These are phyloP conservation scores for Paraconiothyrium sp. DNA, from an alignment of 2,329 filamentous ascomycete species.

Conservation along the genomic window DNA sequence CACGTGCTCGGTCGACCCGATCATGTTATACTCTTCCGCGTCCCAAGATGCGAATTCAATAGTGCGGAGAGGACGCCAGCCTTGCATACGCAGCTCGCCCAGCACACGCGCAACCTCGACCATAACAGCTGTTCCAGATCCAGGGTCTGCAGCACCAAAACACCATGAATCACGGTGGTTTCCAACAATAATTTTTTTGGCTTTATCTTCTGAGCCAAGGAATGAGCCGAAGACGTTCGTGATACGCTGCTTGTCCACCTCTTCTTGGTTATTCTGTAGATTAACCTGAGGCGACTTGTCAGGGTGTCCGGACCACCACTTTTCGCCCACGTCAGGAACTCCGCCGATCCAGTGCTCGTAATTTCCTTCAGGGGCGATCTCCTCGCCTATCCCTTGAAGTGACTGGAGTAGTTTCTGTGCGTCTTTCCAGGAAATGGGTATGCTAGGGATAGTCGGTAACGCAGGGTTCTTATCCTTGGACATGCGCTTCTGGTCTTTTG, in stretches of 20 bases:
- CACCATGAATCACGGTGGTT: constrained; percentile 95
- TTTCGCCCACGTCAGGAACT: constrained; percentile 41
- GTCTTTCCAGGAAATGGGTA: constrained; percentile 90
- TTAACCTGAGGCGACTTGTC: constrained; percentile 77
- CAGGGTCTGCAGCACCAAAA: constrained; percentile 85
- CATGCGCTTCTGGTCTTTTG: constrained; percentile 71
- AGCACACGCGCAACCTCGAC: constrained; percentile 88
- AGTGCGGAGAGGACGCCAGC: constrained; percentile 91
- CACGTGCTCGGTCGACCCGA: constrained; percentile 94
- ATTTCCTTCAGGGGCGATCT: constrained; percentile 56
- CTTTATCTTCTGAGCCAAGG: constrained; percentile 80
- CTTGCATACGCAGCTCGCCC: constrained; percentile 76
- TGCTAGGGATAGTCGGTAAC: constrained; percentile 83
- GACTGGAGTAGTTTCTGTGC: constrained; percentile 80
- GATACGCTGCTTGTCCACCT: constrained; percentile 81
- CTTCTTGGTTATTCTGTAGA: constrained; percentile 87
- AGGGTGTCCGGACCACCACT: constrained; percentile 86
- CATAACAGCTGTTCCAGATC: constrained; percentile 87
- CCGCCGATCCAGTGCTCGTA: constrained; percentile 49
- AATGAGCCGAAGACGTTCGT: constrained; percentile 93
- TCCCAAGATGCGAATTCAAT: constrained; percentile 99
- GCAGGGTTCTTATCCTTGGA: constrained; percentile 75
- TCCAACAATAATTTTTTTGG: constrained; percentile 87
- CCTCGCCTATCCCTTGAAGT: constrained; percentile 77
- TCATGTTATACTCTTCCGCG: constrained; percentile 88